phyloP scores from a whole-genome alignment of 768 basidiomycete genomes.

The Suillus decipiens region DNA sequence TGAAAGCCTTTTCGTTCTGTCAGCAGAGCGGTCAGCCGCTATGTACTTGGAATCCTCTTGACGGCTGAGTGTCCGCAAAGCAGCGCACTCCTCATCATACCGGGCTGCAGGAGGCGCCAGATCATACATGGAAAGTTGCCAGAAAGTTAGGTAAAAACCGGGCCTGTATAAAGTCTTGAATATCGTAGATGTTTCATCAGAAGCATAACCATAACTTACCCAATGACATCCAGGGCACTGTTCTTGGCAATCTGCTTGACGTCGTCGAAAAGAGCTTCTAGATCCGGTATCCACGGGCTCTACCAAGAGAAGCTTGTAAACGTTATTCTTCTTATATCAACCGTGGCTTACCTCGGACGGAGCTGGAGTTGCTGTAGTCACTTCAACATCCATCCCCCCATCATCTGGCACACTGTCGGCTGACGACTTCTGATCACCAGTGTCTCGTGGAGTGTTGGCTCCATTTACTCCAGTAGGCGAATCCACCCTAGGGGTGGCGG shows the following conservation, averaged over 20 bases:
- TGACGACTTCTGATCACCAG: conserved; percentile 23
- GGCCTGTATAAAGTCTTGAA: conserved; percentile 58
- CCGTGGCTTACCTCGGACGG: conserved; percentile 41
- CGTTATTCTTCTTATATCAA: not conserved
- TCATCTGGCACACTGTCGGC: conserved; percentile 44
- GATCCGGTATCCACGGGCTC: conserved; percentile 81
- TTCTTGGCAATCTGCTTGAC: conserved; percentile 71
- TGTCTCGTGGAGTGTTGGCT: conserved; percentile 31
- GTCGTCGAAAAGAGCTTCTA: conserved; percentile 73
- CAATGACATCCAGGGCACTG: conserved; percentile 63
- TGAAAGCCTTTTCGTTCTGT: conserved; percentile 57
- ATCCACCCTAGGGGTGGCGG: conserved; percentile 56
- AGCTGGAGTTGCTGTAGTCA: conserved; percentile 27
- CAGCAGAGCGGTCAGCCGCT: conserved; percentile 71
- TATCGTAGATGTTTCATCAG: conserved; percentile 13
- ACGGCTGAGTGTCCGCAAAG: conserved; percentile 59
- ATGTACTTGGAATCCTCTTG: conserved; percentile 67
- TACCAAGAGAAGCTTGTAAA: conserved; percentile 28
- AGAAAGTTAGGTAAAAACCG: conserved; percentile 93
- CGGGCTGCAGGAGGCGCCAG: conserved; percentile 71
- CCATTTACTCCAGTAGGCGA: conserved; percentile 51
- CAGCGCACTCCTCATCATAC: conserved; percentile 78
- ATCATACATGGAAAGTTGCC: conserved; percentile 94
- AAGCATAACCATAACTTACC: conserved; percentile 52
- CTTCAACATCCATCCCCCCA: conserved; percentile 55